Conservation (phyloP, 176 grass and related monocot genomes). For the Aegilops longissima region DNA sequence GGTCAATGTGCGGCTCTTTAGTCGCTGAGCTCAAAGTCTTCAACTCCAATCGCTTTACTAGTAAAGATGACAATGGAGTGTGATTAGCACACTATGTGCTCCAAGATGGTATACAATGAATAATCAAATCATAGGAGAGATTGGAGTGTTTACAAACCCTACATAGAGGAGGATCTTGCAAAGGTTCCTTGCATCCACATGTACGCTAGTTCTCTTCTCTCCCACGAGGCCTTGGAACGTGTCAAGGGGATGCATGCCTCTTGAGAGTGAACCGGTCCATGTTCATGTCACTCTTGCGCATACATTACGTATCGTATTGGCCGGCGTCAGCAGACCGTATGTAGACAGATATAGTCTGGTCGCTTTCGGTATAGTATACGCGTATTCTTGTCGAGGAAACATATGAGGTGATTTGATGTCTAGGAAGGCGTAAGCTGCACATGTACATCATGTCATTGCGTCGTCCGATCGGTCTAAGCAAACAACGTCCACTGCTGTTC, state of each 20-base stretch:
- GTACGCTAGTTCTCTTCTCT: background rate
- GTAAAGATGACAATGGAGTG: background rate
- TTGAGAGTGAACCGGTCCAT: background rate
- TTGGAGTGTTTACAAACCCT: background rate
- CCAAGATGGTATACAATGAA: background rate
- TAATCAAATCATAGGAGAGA: background rate
- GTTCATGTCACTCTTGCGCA: background rate
- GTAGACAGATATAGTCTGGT: background rate
- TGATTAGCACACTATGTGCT: background rate
- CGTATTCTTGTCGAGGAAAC: too few species aligned
- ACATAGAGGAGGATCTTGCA: background rate
- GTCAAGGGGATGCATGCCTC: background rate
- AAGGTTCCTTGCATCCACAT: constrained; percentile 25
- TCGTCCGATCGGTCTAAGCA: too few species aligned
- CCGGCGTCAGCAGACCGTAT: background rate
- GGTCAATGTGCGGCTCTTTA: constrained; percentile 1
- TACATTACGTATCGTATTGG: background rate
- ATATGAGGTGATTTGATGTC: too few species aligned
- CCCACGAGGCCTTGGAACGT: too few species aligned
- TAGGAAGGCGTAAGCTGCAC: too few species aligned
- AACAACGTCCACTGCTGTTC: too few species aligned
- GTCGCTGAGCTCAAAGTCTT: constrained; percentile 20
- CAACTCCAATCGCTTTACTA: background rate
- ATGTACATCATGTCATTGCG: too few species aligned
- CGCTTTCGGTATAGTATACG: background rate